Evolutionary conservation across 2,329 filamentous ascomycete genomes (phyloP), one percentile per base, ranked within the genome.

Genomic region (Fusarium caatingaense): DNA sequence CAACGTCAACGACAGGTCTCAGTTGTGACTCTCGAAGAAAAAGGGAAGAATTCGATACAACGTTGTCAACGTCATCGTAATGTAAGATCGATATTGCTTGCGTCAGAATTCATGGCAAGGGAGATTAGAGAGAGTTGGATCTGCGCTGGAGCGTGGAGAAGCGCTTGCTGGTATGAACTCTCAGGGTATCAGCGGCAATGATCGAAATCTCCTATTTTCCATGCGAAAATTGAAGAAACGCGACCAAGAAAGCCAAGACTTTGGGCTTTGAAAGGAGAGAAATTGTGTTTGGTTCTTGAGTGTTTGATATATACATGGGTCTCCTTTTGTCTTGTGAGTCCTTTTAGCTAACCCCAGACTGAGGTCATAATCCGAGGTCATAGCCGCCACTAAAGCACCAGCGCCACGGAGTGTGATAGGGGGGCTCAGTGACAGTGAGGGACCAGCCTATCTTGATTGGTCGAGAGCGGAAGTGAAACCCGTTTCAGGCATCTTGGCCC

Each of bases 401-500:
- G 55, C 55, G 53, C 61, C 58, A 72, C 64, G 57, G 58, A 30
- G 28, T 15, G 28, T 63, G 50, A 59, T 54, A 63, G 66, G 61
- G 48, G 64, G 65, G 44, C 23, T 25, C 27, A 25, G 45, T 54
- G 42, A 10, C 32, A 70, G 66, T 69, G 67, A 71, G 64, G 54
- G 23, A 53, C 37, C 56, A 23, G 27, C 34, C 18, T 4, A 20
- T 34, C 20, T 5, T 72, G 60, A 75, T 75, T 75, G 69, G 73
- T 21, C 15, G 6, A 18, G 8, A 20, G 3, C 3, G 11, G 5
- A 65, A 37, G 51, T 72, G 72, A 74, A 75, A 74, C 72, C 57
- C 67, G 73, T 75, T 73, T 75, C 73, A 75, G 72, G 68, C 71
- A 73, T 73, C 48, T 54, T 69, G 64, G 55, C 50, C 53, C 34